phyloP scores from a whole-genome alignment of 371 early-diverging fungal species.

The Rhizomucor pusillus region DNA sequence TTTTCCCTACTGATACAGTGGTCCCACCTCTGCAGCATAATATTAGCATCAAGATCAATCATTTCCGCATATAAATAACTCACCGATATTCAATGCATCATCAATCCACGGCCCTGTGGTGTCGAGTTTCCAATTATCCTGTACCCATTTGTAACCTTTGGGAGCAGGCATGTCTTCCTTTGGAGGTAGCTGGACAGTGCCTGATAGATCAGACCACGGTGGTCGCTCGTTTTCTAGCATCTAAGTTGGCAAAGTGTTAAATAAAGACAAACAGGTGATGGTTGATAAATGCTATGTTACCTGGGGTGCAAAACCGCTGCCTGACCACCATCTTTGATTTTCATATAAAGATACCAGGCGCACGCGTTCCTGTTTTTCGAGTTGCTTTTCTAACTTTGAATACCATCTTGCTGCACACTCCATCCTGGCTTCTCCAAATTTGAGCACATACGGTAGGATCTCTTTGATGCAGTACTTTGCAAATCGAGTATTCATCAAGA shows the following conservation, averaged over 20 bases:
- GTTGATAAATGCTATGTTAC: constrained; percentile 18
- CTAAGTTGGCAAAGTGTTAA: neutral
- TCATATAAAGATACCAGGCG: constrained; percentile 40
- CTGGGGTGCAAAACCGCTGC: constrained; percentile 41
- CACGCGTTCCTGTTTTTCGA: constrained; percentile 10
- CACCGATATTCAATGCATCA: constrained; percentile 38
- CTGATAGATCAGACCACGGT: constrained; percentile 42
- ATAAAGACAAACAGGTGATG: neutral
- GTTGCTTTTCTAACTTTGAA: constrained; percentile 22
- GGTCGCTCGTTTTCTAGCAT: constrained; percentile 19
- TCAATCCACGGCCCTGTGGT: constrained; percentile 44
- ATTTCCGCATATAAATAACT: neutral
- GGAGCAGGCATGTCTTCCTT: constrained; percentile 41
- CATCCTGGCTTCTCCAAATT: constrained; percentile 18
- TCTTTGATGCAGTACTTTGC: constrained; percentile 34
- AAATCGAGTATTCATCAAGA: constrained; percentile 38
- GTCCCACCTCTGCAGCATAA: no score
- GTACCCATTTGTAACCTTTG: constrained; percentile 39
- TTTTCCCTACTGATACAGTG: no score
- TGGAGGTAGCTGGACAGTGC: constrained; percentile 17
- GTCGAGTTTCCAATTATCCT: constrained; percentile 43
- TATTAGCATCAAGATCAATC: no score
- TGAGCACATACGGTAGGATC: constrained; percentile 23
- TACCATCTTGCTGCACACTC: constrained; percentile 16
- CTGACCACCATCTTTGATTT: constrained; percentile 47